Conservation (phyloP, 1,139 yeast genomes). For the Geotrichum candidum region DNA sequence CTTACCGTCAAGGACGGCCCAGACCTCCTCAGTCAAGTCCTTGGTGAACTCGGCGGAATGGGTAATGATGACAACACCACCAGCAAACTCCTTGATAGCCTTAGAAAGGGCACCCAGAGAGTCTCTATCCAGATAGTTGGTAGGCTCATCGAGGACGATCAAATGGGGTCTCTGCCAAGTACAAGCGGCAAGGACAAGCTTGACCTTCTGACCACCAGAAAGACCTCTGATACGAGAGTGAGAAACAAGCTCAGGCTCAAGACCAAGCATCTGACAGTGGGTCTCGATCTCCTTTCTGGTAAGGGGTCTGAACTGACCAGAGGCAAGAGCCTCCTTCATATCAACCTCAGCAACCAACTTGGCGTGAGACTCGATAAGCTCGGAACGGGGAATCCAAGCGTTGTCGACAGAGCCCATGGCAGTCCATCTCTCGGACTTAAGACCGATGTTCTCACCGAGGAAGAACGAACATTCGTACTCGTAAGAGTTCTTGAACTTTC, state of each 20-base stretch:
- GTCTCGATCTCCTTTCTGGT: slow-evolving; percentile 99
- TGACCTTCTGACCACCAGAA: slow-evolving; percentile 99
- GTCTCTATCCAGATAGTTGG: slow-evolving; percentile 98
- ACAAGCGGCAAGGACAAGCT: slow-evolving; percentile 99
- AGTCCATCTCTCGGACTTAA: slow-evolving; percentile 99
- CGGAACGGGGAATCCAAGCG: slow-evolving; percentile 99
- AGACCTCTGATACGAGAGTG: slow-evolving; percentile 99
- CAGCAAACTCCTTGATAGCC: slow-evolving; percentile 97
- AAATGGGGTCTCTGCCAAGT: slow-evolving; percentile 99
- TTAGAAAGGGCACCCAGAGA: slow-evolving; percentile 98
- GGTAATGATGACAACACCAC: slow-evolving; percentile 99
- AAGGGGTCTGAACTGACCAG: slow-evolving; percentile 99
- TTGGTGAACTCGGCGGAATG: slow-evolving; percentile 99
- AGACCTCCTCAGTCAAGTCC: slow-evolving; percentile 98
- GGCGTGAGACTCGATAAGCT: slow-evolving; percentile 95
- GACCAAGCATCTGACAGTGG: slow-evolving; percentile 97
- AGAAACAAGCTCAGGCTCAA: slow-evolving; percentile 97
- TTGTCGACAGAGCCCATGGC: slow-evolving; percentile 99
- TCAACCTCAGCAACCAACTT: slow-evolving; percentile 99
- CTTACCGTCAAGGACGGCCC: slow-evolving; percentile 97
- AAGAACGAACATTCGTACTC: slow-evolving; percentile 97
- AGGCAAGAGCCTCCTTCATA: slow-evolving; percentile 99
- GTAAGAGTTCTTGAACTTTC: slow-evolving; percentile 99
- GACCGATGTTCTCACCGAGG: slow-evolving; percentile 96
- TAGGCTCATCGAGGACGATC: slow-evolving; percentile 93